Conservation (phyloP, 345 rosid genomes). For the Lenwebbia sp. region DNA sequence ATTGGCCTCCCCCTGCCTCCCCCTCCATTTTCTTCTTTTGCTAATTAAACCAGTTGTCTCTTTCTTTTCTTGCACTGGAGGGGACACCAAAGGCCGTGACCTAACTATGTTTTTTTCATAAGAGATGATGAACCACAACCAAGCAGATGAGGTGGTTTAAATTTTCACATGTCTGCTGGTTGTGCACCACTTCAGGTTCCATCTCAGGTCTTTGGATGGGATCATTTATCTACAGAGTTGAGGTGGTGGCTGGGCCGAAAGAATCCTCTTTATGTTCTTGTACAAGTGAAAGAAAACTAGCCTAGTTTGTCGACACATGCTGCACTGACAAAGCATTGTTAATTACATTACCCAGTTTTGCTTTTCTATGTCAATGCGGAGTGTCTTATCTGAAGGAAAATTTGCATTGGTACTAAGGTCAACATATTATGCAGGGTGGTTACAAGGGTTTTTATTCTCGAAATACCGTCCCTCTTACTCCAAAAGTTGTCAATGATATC, state of each 20-base stretch:
- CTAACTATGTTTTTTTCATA: neutral
- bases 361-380: neutral
- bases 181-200: neutral
- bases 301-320: neutral
- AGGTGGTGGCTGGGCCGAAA: neutral
- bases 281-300: neutral
- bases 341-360: neutral
- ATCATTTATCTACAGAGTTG: neutral
- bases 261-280: neutral
- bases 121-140: neutral
- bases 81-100: neutral
- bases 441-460: conserved; percentile 71
- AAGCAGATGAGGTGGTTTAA: neutral
- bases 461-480: conserved; percentile 44
- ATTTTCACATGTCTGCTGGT: neutral
- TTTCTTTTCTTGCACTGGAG: neutral
- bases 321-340: neutral
- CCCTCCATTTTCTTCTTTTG: neutral
- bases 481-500: conserved; percentile 58
- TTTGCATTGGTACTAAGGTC: neutral
- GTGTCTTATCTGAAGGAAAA: neutral
- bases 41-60: neutral
- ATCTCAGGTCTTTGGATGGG: neutral
- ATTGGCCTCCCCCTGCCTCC: neutral
- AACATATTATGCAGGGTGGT: conserved; percentile 47